These are phyloP conservation scores for Fomitopsis betulina DNA, from an alignment of 1,284 basidiomycete genomes.

Conservation along the genomic window DNA sequence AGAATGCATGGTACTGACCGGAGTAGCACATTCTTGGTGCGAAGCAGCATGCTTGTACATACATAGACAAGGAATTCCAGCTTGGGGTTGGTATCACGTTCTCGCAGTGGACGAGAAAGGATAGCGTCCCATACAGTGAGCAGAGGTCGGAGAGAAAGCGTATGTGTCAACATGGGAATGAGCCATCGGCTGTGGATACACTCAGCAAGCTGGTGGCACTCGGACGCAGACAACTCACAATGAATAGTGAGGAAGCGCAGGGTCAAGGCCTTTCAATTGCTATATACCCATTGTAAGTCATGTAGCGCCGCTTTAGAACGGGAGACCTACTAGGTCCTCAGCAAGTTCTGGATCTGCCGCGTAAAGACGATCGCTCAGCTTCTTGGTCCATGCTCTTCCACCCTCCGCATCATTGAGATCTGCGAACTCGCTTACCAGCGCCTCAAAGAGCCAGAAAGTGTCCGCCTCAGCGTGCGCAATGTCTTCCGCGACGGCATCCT, in stretches of 20 bases:
- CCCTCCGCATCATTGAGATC: constrained; percentile 67
- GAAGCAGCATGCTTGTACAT: constrained; percentile 63
- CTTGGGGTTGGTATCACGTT: constrained; percentile 53
- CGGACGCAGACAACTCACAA: constrained; percentile 46
- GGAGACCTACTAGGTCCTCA: constrained; percentile 49
- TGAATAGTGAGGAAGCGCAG: constrained; percentile 72
- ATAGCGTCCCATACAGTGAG: constrained; percentile 67
- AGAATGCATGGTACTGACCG: constrained; percentile 36
- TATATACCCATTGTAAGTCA: constrained; percentile 10
- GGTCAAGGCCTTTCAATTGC: constrained; percentile 64
- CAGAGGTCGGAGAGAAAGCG: constrained; percentile 56
- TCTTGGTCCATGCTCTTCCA: constrained; percentile 56
- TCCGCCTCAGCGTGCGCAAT: constrained; percentile 70
- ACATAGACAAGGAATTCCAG: constrained; percentile 64
- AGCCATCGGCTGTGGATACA: constrained; percentile 59
- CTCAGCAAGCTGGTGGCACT: constrained; percentile 8
- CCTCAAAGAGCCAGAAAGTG: constrained; percentile 76
- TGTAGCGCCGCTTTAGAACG: not conserved
- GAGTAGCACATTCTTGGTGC: constrained; percentile 47
- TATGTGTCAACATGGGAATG: constrained; percentile 67
- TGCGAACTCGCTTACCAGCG: constrained; percentile 64
- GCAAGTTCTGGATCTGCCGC: constrained; percentile 65
- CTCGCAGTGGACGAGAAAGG: constrained; percentile 53
- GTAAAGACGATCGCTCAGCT: constrained; percentile 54
- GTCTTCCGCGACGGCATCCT: constrained; percentile 60